A percentile compares a stretch with the other conserved stretches of the same genome.
Conservation (phyloP, 768 basidiomycete species). For the Macrolepiota dolichaula region DNA sequence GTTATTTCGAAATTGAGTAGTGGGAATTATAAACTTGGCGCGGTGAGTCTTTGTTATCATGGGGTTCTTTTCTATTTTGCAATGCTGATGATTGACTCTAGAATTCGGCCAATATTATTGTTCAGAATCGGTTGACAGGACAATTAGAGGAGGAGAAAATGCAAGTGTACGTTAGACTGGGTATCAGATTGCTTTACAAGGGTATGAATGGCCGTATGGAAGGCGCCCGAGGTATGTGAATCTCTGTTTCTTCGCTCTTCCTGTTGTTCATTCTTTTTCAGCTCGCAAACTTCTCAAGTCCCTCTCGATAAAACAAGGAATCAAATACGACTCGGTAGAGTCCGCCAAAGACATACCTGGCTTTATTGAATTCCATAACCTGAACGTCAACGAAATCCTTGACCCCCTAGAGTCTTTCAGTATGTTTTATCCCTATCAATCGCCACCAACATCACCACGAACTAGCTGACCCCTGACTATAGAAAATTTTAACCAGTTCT, state of each 20-base stretch:
- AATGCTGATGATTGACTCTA: slow-evolving; percentile 21
- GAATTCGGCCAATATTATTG: slow-evolving; percentile 98
- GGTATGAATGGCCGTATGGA: slow-evolving; percentile 89
- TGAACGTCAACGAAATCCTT: slow-evolving; percentile 78
- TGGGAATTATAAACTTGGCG: slow-evolving; percentile 88
- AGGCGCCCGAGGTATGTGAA: slow-evolving; percentile 67
- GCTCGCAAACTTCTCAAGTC: slow-evolving; percentile 84
- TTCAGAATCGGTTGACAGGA: slow-evolving; percentile 90
- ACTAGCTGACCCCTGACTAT: not conserved
- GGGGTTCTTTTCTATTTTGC: not conserved
- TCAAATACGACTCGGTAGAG: slow-evolving; percentile 86
- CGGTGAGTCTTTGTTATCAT: slow-evolving; percentile 40
- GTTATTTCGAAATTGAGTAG: slow-evolving; percentile 82
- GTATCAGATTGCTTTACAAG: slow-evolving; percentile 91
- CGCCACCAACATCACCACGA: not conserved
- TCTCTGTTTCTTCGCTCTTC: not conserved
- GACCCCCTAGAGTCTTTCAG: slow-evolving; percentile 85
- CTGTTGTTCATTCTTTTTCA: slow-evolving; percentile 23
- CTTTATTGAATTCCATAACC: slow-evolving; percentile 88
- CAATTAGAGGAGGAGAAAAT: slow-evolving; percentile 98
- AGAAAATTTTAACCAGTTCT: slow-evolving; percentile 95
- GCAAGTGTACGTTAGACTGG: slow-evolving; percentile 88
- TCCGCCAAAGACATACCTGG: slow-evolving; percentile 80
- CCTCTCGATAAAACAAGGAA: slow-evolving; percentile 88
- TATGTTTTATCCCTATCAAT: slow-evolving; percentile 30